phyloP scores from a whole-genome alignment of 768 basidiomycete genomes.

The Fomitopsis serialis region DNA sequence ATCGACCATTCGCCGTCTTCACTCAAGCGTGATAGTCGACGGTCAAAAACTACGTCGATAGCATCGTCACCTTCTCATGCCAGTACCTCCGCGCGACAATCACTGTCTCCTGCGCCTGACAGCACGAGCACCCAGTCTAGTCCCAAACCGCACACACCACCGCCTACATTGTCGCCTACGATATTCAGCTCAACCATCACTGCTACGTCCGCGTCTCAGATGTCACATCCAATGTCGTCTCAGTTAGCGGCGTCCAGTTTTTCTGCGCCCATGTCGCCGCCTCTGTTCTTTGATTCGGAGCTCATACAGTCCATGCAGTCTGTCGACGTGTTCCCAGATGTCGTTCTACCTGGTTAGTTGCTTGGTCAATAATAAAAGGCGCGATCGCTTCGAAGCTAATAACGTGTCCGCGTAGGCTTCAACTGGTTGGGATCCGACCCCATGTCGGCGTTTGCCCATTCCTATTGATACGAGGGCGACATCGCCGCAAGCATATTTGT shows the following conservation, averaged over 20 bases:
- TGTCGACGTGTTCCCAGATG: slow-evolving; percentile 55
- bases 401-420: slow-evolving; percentile 7
- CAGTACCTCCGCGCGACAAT: slow-evolving; percentile 1
- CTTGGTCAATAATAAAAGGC: background rate
- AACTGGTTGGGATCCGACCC: slow-evolving; percentile 18
- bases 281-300: slow-evolving; percentile 53
- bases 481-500: too few relatives aligned
- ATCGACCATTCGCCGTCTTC: slow-evolving; percentile 10
- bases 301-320: slow-evolving; percentile 60
- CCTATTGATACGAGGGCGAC: background rate
- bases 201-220: background rate
- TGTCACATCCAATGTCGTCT: background rate
- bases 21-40: slow-evolving; percentile 4
- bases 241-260: background rate
- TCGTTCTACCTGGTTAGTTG: slow-evolving; percentile 43
- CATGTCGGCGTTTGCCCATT: background rate
- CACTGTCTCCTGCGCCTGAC: background rate
- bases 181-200: background rate
- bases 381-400: background rate
- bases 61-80: background rate
- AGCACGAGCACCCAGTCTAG: background rate
- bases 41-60: background rate
- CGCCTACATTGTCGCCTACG: background rate
- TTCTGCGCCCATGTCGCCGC: slow-evolving; percentile 38
- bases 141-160: background rate